Percentiles rank a stretch among this genome's conserved stretches.
phyloP scores from a whole-genome alignment of 805 yeast species.

The Yarrowia bubula region DNA sequence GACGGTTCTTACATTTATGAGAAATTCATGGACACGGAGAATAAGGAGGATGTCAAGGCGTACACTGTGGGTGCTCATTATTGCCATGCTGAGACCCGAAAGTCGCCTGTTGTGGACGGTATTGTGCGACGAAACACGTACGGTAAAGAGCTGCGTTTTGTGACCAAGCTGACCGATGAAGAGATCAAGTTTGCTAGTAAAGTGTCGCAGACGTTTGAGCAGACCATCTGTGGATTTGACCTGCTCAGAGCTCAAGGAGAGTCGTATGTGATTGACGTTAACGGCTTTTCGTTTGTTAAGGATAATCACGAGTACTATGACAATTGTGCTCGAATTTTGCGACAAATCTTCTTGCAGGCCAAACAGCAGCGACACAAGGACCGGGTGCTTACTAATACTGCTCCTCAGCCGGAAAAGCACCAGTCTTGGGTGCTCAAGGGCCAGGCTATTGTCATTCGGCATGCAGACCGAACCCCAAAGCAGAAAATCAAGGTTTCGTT shows the following conservation, averaged over 20 bases:
- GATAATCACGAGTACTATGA: constrained; percentile 87
- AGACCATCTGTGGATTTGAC: constrained; percentile 97
- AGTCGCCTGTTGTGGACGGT: constrained; percentile 99
- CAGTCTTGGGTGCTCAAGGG: constrained; percentile 98
- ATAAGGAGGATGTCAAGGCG: constrained; percentile 97
- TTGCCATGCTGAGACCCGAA: constrained; percentile 98
- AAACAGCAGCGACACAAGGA: constrained; percentile 38
- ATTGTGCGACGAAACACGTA: constrained; percentile 95
- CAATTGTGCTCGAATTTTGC: constrained; percentile 69
- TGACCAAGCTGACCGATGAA: constrained; percentile 71
- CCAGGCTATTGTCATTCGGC: constrained; percentile 84
- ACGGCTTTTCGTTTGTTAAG: constrained; percentile 96
- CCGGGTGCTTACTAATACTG: constrained; percentile 43
- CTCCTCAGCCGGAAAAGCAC: constrained; percentile 54
- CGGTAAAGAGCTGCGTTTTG: constrained; percentile 92
- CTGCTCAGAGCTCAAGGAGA: constrained; percentile 82
- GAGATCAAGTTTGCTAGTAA: constrained; percentile 79
- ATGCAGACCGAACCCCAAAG: constrained; percentile 98
- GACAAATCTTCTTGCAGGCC: constrained; percentile 69
- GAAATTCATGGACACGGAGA: constrained; percentile 95
- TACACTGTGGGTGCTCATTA: constrained; percentile 89
- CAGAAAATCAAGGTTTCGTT: constrained; percentile 96
- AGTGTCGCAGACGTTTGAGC: constrained; percentile 75
- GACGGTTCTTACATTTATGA: constrained; percentile 92
- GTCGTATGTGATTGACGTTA: constrained; percentile 93